phyloP scores from a whole-genome alignment of 1,139 yeast genomes.

The Scheffersomyces illinoinensis region DNA sequence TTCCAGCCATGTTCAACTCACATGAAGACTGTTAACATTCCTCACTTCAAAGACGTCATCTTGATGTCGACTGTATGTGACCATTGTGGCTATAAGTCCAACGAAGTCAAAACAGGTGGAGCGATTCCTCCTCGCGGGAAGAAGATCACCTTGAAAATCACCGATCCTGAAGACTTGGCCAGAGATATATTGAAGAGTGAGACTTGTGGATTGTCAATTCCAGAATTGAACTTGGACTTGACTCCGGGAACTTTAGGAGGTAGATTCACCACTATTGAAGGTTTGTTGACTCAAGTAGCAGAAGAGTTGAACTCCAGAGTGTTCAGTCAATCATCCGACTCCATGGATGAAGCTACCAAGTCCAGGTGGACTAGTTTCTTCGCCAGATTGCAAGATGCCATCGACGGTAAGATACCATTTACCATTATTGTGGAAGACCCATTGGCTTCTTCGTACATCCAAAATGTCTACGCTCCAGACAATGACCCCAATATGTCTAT shows the following conservation, averaged over 20 bases:
- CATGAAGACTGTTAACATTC: conserved; percentile 95
- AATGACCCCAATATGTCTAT: conserved; percentile 92
- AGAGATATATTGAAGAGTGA: conserved; percentile 95
- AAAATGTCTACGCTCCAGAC: conserved; percentile 97
- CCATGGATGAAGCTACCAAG: conserved; percentile 80
- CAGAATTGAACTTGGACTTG: conserved; percentile 87
- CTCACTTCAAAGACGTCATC: conserved; percentile 96
- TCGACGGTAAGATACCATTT: conserved; percentile 79
- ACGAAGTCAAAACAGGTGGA: conserved; percentile 98
- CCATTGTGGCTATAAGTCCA: conserved; percentile 92
- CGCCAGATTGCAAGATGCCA: conserved; percentile 73
- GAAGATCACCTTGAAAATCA: conserved; percentile 69
- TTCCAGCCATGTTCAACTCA: conserved; percentile 81
- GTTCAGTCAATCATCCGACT: conserved; percentile 83
- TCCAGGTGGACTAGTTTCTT: conserved; percentile 82
- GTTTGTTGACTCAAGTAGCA: conserved; percentile 81
- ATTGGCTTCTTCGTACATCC: conserved; percentile 90
- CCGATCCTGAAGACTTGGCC: conserved; percentile 91
- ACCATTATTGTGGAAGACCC: conserved; percentile 93
- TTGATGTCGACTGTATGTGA: conserved; percentile 95
- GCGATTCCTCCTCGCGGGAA: conserved; percentile 88
- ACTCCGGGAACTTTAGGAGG: conserved; percentile 98
- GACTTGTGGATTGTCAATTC: conserved; percentile 82
- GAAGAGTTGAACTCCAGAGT: conserved; percentile 89
- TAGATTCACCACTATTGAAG: conserved; percentile 95